These are phyloP conservation scores for Lolium multiflorum DNA, from an alignment of 176 grass and related monocot species.

Conservation along the genomic window DNA sequence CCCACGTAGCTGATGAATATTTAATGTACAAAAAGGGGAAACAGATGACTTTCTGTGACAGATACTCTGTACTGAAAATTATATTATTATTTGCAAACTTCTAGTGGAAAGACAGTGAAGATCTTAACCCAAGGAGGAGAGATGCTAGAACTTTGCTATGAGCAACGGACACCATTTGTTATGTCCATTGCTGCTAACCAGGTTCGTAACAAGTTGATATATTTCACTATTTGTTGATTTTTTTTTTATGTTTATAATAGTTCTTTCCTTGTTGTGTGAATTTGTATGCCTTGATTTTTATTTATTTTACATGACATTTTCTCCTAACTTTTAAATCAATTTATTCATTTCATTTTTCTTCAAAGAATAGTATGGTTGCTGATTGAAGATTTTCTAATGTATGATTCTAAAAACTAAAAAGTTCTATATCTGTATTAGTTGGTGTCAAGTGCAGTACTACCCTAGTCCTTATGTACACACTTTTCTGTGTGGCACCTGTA, in stretches of 20 bases:
- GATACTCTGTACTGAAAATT: constrained; percentile 9
- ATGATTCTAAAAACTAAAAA: background rate
- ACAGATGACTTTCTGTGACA: constrained; percentile 17
- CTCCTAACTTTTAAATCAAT: constrained; percentile 8
- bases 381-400: constrained; percentile 7
- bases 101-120: constrained; percentile 84
- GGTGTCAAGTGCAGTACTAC: constrained; percentile 16
- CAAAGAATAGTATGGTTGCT: constrained; percentile 3
- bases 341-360: background rate
- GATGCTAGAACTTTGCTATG: constrained; percentile 94
- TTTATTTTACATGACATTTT: background rate
- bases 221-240: constrained; percentile 2
- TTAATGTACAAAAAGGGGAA: constrained; percentile 37
- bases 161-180: constrained; percentile 84
- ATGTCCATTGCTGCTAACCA: constrained; percentile 75
- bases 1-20: constrained; percentile 13
- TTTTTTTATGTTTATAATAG: constrained; percentile 16
- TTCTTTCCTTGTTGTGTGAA: background rate
- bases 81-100: constrained; percentile 37
- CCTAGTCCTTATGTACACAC: background rate
- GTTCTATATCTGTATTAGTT: constrained; percentile 15
- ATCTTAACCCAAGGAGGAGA: constrained; percentile 92
- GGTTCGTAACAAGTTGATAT: constrained; percentile 48
- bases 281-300: constrained; percentile 28
- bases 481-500: background rate